Evolutionary conservation across 2,329 filamentous ascomycete genomes (phyloP).

Genomic region (Botrytis cinerea): DNA sequence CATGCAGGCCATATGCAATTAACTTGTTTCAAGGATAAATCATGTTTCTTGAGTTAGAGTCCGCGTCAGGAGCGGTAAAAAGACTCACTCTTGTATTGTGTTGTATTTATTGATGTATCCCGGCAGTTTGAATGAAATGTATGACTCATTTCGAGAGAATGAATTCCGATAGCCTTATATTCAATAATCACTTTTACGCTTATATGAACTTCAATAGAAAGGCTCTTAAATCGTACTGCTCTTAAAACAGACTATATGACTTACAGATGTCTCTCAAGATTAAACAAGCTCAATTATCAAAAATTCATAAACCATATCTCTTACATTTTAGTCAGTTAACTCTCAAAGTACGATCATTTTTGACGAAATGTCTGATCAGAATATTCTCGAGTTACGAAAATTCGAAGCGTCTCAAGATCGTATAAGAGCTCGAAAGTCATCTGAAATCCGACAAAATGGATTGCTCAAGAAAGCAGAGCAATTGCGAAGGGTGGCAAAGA

Average conservation of each 20-base stretch:
- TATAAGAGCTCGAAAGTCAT: not conserved
- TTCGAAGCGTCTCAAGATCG: too few relatives aligned
- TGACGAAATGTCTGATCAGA: too few relatives aligned
- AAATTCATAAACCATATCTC: not conserved
- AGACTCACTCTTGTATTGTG: not conserved
- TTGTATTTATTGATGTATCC: not conserved
- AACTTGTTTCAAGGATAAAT: not conserved
- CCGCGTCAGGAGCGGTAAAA: not conserved
- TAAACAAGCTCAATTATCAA: not conserved
- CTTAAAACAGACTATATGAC: not conserved
- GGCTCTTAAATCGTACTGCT: not conserved
- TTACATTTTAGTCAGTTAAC: not conserved
- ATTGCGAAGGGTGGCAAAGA: not conserved
- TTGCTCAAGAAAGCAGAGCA: not conserved
- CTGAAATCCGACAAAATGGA: not conserved
- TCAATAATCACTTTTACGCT: not conserved
- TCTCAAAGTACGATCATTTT: not conserved
- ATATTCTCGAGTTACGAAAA: not conserved
- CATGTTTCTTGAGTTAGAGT: not conserved
- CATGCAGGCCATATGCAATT: not conserved
- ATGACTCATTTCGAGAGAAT: too few relatives aligned
- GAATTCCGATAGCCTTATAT: too few relatives aligned
- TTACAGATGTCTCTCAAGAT: not conserved
- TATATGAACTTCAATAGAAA: not conserved
- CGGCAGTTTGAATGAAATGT: not conserved